Evolutionary conservation across 306 rosid genomes (phyloP), one percentile per base, ranked within the genome.

Genomic region (Medicago arabica): DNA sequence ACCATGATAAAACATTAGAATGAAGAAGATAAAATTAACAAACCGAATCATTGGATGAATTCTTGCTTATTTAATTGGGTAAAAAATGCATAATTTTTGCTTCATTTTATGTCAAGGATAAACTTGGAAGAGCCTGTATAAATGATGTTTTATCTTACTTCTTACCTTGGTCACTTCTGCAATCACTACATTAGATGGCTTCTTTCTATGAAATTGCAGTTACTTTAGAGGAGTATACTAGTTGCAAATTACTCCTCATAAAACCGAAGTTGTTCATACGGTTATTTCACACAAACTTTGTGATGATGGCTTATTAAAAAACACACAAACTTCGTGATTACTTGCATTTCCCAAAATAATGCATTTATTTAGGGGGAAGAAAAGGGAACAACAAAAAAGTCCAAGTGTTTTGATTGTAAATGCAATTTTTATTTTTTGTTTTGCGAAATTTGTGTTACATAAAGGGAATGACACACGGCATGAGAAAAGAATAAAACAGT

Each of bases 251-350:
- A 9, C 25, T 9, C 8, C 34, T 61, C n/a, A 10, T n/a, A 43
- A 21, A 34, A 55, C 16, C 4, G 15, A 65, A 67, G 21, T 62
- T 71, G 62, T 66, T 47, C 49, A 61, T 16, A 67, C 74, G 71
- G 63, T 83, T 78, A 13, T 34, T 51, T 68, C 85, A 82, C 78
- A 79, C 72, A 58, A 78, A 75, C 47, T 51, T 19, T 67, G 55
- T 67, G 72, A 67, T 67, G 38, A 21, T 21, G 63, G 9, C 34
- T 11, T 21, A 58, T 8, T 58, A 58, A 58, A 57, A 54, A 19
- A 34, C 31, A 60, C 41, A 31, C 67, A 61, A 28, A 31, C 67
- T 34, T 39, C 70, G 76, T 89, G 89, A 77, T 77, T 14, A 73
- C 53, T 64, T 25, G 59, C 68, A 23, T 76, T 70, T 80, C 71